These are phyloP conservation scores for Aspergillus cejpii DNA, from an alignment of 2,329 filamentous ascomycete species.

Conservation along the genomic window DNA sequence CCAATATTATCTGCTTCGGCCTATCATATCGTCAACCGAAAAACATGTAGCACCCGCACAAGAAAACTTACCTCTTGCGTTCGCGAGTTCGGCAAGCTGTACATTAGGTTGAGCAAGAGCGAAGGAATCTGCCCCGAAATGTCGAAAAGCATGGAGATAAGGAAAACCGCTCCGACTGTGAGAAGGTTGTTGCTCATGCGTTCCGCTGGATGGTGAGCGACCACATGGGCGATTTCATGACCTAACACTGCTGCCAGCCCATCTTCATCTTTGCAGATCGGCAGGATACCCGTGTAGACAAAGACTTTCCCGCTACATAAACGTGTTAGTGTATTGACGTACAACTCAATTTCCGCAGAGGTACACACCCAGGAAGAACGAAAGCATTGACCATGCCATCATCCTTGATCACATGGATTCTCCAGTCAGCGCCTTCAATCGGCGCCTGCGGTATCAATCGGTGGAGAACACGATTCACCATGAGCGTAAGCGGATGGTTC, in stretches of 20 bases:
- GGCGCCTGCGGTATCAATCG: constrained; percentile 49
- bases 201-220: constrained; percentile 52
- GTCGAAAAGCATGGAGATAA: constrained; percentile 34
- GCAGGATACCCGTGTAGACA: constrained; percentile 56
- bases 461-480: constrained; percentile 49
- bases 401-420: constrained; percentile 53
- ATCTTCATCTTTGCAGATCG: constrained; percentile 51
- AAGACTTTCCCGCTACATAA: constrained; percentile 53
- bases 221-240: constrained; percentile 60
- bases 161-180: constrained; percentile 25
- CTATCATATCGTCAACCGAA: constrained; percentile 21
- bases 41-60: background rate
- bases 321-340: constrained; percentile 4
- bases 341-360: background rate
- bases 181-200: constrained; percentile 44
- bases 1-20: constrained; percentile 58
- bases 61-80: constrained; percentile 46
- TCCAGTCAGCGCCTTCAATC: constrained; percentile 46
- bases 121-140: constrained; percentile 35
- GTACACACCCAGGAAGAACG: constrained; percentile 51
- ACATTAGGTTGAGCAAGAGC: constrained; percentile 45
- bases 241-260: constrained; percentile 56
- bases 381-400: constrained; percentile 51
- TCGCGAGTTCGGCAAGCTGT: constrained; percentile 50
- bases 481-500: constrained; percentile 43